These are phyloP conservation scores for Nannochloris sp. DNA, from an alignment of 139 green algal genomes.

Conservation along the genomic window DNA sequence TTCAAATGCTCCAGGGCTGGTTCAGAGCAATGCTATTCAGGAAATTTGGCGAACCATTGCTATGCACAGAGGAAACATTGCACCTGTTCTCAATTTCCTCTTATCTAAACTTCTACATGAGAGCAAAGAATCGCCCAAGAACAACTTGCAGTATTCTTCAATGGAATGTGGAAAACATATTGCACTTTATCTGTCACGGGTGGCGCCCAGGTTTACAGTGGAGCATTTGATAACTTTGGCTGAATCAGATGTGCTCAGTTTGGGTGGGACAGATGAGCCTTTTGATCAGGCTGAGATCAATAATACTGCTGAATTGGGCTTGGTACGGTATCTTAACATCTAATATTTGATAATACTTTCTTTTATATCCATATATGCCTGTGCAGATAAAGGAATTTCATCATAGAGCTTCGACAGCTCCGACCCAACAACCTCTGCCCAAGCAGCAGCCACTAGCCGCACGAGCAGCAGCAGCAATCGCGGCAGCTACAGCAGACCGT, in stretches of 20 bases:
- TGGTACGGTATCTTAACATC: background rate
- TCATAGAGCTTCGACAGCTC: conserved; percentile 2
- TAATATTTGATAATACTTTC: background rate
- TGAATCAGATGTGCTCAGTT: background rate
- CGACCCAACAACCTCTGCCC: conserved; percentile 8
- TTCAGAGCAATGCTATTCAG: conserved; percentile 40
- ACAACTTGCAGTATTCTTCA: background rate
- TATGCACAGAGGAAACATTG: conserved; percentile 64
- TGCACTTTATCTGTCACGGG: conserved; percentile 71
- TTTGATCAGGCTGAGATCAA: background rate
- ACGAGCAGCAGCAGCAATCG: background rate
- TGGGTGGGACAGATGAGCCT: background rate
- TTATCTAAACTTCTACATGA: conserved; percentile 40
- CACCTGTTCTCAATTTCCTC: conserved; percentile 79
- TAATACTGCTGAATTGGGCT: background rate
- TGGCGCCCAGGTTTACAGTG: conserved; percentile 67
- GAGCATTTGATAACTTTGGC: conserved; percentile 58
- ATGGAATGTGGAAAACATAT: conserved; percentile 63
- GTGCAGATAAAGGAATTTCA: conserved; percentile 35
- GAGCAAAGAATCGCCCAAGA: conserved; percentile 28
- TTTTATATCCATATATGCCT: background rate
- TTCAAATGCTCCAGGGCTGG: conserved; percentile 1
- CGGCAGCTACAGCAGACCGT: background rate
- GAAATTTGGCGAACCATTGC: conserved; percentile 76
- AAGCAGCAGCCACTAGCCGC: conserved; percentile 15